phyloP scores from a whole-genome alignment of 495 filamentous ascomycete species.

The Echria macrotheca region DNA sequence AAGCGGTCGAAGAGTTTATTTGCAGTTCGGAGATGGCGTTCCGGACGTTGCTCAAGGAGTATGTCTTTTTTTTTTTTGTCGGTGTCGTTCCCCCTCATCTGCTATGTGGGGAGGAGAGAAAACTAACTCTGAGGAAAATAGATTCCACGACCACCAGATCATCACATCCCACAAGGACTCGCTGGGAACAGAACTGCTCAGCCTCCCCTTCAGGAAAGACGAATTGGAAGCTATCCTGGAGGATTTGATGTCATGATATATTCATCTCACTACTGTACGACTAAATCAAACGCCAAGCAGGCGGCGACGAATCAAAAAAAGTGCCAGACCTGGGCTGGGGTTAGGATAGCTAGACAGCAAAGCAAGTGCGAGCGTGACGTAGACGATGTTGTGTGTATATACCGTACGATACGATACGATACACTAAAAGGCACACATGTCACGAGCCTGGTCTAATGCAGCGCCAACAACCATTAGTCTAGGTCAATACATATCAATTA shows the following conservation, averaged over 20 bases:
- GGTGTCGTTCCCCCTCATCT: neutral
- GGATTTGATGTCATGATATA: conserved; percentile 58
- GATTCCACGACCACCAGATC: conserved; percentile 97
- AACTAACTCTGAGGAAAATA: conserved; percentile 16
- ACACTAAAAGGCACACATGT: too few species aligned
- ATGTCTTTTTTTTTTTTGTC: conserved; percentile 25
- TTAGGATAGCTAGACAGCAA: too few species aligned
- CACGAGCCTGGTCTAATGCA: too few species aligned
- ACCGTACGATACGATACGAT: too few species aligned
- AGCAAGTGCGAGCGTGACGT: too few species aligned
- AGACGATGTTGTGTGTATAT: too few species aligned
- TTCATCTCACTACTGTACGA: neutral
- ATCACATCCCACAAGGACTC: conserved; percentile 80
- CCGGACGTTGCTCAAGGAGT: conserved; percentile 88
- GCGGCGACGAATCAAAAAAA: too few species aligned
- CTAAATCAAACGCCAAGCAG: too few species aligned
- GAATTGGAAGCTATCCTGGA: conserved; percentile 88
- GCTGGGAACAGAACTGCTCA: conserved; percentile 75
- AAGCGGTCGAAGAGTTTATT: conserved; percentile 92
- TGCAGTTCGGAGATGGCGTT: conserved; percentile 96
- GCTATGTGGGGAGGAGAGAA: too few species aligned
- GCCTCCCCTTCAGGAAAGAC: conserved; percentile 78
- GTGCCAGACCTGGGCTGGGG: too few species aligned
- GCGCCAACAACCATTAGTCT: too few species aligned
- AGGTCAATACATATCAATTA: too few species aligned